A percentile compares a stretch with the other conserved stretches of the same genome.
phyloP scores from a whole-genome alignment of 2,329 filamentous ascomycete genomes.

The Alternaria burnsii region DNA sequence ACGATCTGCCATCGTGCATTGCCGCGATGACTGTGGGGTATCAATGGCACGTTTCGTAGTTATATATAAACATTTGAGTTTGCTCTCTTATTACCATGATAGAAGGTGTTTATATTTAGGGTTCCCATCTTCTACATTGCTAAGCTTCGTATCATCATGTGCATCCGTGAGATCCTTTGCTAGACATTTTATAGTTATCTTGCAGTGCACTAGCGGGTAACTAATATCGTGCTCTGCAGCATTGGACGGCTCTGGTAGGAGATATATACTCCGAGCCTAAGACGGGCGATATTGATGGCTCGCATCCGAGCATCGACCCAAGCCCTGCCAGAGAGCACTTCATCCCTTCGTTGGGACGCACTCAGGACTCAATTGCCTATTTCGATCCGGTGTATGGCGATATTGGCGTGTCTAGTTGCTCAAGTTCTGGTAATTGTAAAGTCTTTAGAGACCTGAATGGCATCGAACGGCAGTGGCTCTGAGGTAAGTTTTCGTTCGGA shows the following conservation, averaged over 20 bases:
- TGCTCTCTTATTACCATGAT: neutral
- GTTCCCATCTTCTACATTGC: neutral
- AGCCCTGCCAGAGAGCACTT: neutral
- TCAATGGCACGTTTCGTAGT: neutral
- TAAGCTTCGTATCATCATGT: neutral
- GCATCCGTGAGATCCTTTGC: neutral
- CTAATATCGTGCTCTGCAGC: neutral
- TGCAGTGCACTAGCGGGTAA: neutral
- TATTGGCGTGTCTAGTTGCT: neutral
- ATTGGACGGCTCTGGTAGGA: neutral
- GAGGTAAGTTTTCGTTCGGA: conserved; percentile 30
- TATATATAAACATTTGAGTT: neutral
- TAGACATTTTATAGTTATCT: neutral
- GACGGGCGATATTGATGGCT: neutral
- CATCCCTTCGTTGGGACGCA: neutral
- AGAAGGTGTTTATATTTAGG: neutral
- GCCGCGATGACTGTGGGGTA: neutral
- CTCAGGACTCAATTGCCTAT: neutral
- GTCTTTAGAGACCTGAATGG: conserved; percentile 29
- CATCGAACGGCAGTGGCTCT: conserved; percentile 18
- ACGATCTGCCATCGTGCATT: neutral
- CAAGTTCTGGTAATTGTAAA: conserved; percentile 23
- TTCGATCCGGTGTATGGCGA: neutral
- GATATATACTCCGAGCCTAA: neutral
- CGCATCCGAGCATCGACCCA: neutral